These are phyloP conservation scores for Jaapia argillacea DNA, from an alignment of 768 basidiomycete species.

Conservation along the genomic window DNA sequence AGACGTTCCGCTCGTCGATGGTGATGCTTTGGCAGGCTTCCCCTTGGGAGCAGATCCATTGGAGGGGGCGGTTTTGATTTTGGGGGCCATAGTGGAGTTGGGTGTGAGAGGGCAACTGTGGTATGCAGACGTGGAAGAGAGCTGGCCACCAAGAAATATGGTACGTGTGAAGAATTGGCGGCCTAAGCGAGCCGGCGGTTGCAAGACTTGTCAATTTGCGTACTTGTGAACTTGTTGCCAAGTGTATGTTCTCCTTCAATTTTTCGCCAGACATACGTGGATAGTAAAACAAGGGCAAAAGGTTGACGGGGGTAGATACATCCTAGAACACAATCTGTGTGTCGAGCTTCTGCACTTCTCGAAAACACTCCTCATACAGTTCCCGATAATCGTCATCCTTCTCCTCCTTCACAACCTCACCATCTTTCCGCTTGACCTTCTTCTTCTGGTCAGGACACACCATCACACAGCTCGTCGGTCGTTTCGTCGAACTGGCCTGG, in stretches of 20 bases:
- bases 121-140: slow-evolving; percentile 18
- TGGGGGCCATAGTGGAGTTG: slow-evolving; percentile 28
- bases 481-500: slow-evolving; percentile 91
- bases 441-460: slow-evolving; percentile 77
- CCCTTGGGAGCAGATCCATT: slow-evolving; percentile 28
- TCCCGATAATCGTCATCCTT: slow-evolving; percentile 82
- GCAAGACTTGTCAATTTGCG: neutral
- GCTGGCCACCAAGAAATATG: slow-evolving; percentile 4
- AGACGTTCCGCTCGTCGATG: slow-evolving; percentile 34
- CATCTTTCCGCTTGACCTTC: slow-evolving; percentile 51
- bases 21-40: slow-evolving; percentile 19
- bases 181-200: neutral
- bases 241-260: neutral
- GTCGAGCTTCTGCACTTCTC: slow-evolving; percentile 80
- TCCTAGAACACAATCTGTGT: slow-evolving; percentile 53
- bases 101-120: slow-evolving; percentile 11
- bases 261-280: neutral
- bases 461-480: slow-evolving; percentile 97
- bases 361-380: slow-evolving; percentile 75
- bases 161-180: slow-evolving; percentile 11
- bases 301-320: neutral
- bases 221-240: neutral
- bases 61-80: slow-evolving; percentile 39
- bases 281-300: neutral
- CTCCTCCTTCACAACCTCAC: slow-evolving; percentile 42